Conservation (phyloP, 2,329 filamentous ascomycete species). For the Escovopsis weberi region DNA sequence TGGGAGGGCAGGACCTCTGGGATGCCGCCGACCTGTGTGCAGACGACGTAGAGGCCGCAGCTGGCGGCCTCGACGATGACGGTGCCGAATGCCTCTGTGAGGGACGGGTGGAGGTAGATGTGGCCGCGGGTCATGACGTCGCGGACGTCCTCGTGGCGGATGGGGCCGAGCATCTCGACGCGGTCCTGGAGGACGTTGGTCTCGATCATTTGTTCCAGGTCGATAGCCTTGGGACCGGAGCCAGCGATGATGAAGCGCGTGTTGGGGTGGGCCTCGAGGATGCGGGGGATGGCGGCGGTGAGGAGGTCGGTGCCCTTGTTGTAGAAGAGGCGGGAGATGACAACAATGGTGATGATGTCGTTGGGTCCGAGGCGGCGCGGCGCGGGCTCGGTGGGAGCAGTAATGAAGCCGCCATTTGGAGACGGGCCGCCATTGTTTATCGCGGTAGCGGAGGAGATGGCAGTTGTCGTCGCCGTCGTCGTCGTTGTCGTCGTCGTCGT, state of each 20-base stretch:
- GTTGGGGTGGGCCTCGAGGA: conserved; percentile 77
- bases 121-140: conserved; percentile 96
- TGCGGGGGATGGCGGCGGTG: conserved; percentile 89
- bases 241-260: conserved; percentile 95
- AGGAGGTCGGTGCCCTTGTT: conserved; percentile 96
- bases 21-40: conserved; percentile 90
- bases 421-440: too few species aligned
- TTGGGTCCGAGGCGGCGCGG: conserved; percentile 61
- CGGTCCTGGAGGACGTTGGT: conserved; percentile 86
- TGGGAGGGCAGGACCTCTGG: conserved; percentile 89
- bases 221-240: conserved; percentile 90
- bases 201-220: conserved; percentile 96
- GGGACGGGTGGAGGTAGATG: conserved; percentile 86
- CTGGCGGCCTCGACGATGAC: conserved; percentile 95
- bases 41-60: conserved; percentile 92
- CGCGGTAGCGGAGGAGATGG: too few species aligned
- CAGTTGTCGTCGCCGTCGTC: too few species aligned
- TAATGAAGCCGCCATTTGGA: too few species aligned
- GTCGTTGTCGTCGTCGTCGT: too few species aligned
- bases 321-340: conserved; percentile 94
- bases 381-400: too few species aligned
- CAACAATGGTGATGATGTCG: conserved; percentile 88
- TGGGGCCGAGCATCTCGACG: conserved; percentile 79
- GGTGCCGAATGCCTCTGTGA: conserved; percentile 95
- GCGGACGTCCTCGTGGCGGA: conserved; percentile 90